Evolutionary conservation across 2,329 filamentous ascomycete species (phyloP).

Genomic region (Cryphonectria parasitica): DNA sequence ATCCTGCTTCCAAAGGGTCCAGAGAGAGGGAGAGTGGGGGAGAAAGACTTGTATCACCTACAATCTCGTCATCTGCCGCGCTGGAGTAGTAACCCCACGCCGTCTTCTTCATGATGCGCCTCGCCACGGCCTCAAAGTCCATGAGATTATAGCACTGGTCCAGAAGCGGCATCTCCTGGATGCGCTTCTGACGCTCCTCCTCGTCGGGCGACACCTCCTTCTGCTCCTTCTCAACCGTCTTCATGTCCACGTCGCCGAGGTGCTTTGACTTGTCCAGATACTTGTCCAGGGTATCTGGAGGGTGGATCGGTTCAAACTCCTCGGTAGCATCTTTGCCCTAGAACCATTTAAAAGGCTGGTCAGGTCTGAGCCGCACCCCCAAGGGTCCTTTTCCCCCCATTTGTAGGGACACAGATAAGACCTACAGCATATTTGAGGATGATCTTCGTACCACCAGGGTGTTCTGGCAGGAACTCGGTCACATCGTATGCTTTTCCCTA

Average conservation of each 20-base stretch:
- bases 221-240: conserved; percentile 68
- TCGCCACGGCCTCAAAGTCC: conserved; percentile 94
- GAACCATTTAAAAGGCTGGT: conserved; percentile 4
- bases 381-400: background rate
- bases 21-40: background rate
- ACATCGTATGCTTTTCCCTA: conserved; percentile 85
- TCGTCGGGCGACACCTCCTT: conserved; percentile 65
- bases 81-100: conserved; percentile 99
- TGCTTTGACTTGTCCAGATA: conserved; percentile 87
- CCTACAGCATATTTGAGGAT: conserved; percentile 89
- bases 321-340: conserved; percentile 89
- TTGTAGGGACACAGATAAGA: background rate
- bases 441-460: conserved; percentile 87
- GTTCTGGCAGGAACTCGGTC: conserved; percentile 88
- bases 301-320: conserved; percentile 86
- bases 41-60: conserved; percentile 43
- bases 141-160: conserved; percentile 91
- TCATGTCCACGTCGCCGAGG: conserved; percentile 87
- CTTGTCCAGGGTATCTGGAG: conserved; percentile 83
- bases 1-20: no score
- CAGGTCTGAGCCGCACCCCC: no score
- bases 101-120: conserved; percentile 89
- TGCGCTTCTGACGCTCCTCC: conserved; percentile 70
- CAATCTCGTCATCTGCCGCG: conserved; percentile 87
- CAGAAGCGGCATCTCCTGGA: conserved; percentile 75